Evolutionary conservation across 2,329 filamentous ascomycete species (phyloP).

Genomic region (Penicillium psychrosexuale): DNA sequence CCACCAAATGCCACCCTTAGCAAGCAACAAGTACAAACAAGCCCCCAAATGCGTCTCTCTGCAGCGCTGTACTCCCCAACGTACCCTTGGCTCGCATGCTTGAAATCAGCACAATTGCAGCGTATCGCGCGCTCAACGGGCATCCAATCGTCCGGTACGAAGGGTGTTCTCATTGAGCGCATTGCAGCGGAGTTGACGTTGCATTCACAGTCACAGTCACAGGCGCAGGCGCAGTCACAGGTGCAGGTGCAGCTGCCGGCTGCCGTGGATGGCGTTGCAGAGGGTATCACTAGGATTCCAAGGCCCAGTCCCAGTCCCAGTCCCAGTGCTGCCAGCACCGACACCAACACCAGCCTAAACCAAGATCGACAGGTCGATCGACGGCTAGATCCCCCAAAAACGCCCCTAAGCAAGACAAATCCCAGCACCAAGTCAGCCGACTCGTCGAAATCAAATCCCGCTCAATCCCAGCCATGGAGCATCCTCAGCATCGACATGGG

Average conservation of each 20-base stretch:
- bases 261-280: not conserved
- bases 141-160: slow-evolving; percentile 58
- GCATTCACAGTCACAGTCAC: not conserved
- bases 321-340: not conserved
- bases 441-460: not conserved
- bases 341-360: not conserved
- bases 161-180: slow-evolving; percentile 53
- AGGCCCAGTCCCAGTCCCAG: not conserved
- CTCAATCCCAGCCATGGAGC: slow-evolving; percentile 35
- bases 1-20: not conserved
- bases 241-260: not conserved
- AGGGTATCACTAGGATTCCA: not conserved
- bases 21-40: not conserved
- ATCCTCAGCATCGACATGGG: slow-evolving; percentile 82
- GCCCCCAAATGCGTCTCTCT: slow-evolving; percentile 12
- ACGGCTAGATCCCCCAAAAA: not conserved
- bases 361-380: not conserved
- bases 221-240: not conserved
- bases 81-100: slow-evolving; percentile 34
- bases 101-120: slow-evolving; percentile 57
- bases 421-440: not conserved
- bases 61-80: slow-evolving; percentile 1
- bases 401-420: not conserved
- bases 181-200: slow-evolving; percentile 38
- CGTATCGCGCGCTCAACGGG: slow-evolving; percentile 61